A percentile compares a stretch with the other conserved stretches of the same genome.
Conservation (phyloP, 352 stramenopile genomes). For the Pythium brachiatum region DNA sequence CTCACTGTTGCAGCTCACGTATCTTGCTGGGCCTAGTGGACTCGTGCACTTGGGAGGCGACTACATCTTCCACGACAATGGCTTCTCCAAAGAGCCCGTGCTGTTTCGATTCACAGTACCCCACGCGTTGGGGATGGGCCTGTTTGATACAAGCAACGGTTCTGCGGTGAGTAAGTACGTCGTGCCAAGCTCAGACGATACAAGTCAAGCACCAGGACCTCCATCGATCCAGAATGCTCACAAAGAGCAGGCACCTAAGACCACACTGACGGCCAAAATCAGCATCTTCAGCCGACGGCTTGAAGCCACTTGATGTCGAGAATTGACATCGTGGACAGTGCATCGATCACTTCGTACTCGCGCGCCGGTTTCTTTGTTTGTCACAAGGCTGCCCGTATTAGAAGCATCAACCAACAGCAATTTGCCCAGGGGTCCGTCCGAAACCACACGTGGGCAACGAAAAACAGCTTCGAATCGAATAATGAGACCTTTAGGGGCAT, state of each 20-base stretch:
- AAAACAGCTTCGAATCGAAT: not conserved
- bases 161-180: not conserved
- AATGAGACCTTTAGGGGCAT: not conserved
- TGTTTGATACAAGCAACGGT: constrained; percentile 8
- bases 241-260: too few relatives aligned
- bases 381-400: not conserved
- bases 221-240: too few relatives aligned
- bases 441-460: not conserved
- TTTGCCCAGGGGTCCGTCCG: not conserved
- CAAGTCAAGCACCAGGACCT: too few relatives aligned
- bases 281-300: too few relatives aligned
- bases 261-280: too few relatives aligned
- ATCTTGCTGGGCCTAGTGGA: constrained; percentile 43
- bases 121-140: constrained; percentile 33
- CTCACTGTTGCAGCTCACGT: constrained; percentile 41
- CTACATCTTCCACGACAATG: constrained; percentile 43
- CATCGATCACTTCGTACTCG: constrained; percentile 38
- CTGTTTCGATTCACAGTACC: constrained; percentile 33
- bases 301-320: constrained; percentile 47
- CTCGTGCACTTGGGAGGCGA: constrained; percentile 40
- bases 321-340: constrained; percentile 42
- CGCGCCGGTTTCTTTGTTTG: constrained; percentile 25
- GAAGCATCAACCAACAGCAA: not conserved
- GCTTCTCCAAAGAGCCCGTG: constrained; percentile 30
- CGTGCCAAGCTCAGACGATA: not conserved